Conservation (phyloP, 2,329 filamentous ascomycete genomes). For the Cryphonectria parasitica region DNA sequence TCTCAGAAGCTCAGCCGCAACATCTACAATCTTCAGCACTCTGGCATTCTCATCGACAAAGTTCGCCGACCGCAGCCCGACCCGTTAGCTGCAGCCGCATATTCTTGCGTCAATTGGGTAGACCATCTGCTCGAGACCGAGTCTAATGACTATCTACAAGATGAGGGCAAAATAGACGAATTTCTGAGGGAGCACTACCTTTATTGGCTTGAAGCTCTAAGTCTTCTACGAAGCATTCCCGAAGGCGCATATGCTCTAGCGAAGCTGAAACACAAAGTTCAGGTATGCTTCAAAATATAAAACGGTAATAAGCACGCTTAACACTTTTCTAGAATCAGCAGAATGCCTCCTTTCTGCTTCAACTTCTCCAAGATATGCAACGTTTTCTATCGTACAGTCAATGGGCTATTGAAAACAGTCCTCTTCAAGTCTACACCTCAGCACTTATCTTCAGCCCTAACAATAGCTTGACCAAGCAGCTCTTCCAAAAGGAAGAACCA, state of each 20-base stretch:
- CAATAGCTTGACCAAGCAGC: constrained; percentile 15
- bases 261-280: too few relatives aligned
- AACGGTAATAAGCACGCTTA: neutral
- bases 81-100: constrained; percentile 36
- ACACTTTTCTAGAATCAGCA: neutral
- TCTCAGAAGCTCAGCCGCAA: constrained; percentile 38
- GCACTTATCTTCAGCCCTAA: constrained; percentile 30
- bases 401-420: constrained; percentile 29
- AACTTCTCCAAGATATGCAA: constrained; percentile 36
- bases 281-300: too few relatives aligned
- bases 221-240: constrained; percentile 37
- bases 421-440: constrained; percentile 30
- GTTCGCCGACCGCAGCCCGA: constrained; percentile 33
- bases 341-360: constrained; percentile 16
- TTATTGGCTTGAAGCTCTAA: constrained; percentile 49
- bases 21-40: constrained; percentile 39
- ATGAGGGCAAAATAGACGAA: constrained; percentile 33
- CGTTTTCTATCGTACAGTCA: constrained; percentile 37
- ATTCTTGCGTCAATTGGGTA: constrained; percentile 42
- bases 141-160: constrained; percentile 29
- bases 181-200: constrained; percentile 45
- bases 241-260: constrained; percentile 33
- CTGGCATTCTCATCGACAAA: constrained; percentile 33
- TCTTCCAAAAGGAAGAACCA: constrained; percentile 23
- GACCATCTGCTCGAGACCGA: constrained; percentile 37